Conservation (phyloP, 2,329 filamentous ascomycete genomes). For the Curvularia eragrostidis region DNA sequence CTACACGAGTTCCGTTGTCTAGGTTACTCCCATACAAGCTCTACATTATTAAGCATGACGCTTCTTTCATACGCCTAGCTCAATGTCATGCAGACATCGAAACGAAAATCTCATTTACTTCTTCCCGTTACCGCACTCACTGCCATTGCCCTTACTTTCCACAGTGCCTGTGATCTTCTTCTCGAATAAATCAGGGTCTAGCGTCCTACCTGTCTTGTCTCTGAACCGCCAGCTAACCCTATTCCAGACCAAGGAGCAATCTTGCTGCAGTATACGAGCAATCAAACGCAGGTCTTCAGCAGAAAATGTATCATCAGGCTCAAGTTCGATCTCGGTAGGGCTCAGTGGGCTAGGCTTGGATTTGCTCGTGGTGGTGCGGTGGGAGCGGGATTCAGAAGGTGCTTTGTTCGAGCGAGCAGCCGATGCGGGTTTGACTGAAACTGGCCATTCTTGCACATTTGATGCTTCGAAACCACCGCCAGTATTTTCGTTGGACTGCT, state of each 20-base stretch:
- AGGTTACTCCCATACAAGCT: not conserved
- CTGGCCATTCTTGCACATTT: not conserved
- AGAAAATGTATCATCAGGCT: slow-evolving; percentile 38
- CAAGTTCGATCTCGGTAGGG: slow-evolving; percentile 29
- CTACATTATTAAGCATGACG: not conserved
- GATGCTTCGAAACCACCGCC: not conserved
- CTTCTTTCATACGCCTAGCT: not conserved
- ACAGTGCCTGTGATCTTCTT: slow-evolving; percentile 49
- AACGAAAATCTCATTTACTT: not conserved
- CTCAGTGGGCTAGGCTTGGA: not conserved
- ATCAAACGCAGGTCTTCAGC: slow-evolving; percentile 51
- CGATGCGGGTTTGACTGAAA: slow-evolving; percentile 4
- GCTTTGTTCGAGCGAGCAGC: slow-evolving; percentile 7
- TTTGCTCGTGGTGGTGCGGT: slow-evolving; percentile 2
- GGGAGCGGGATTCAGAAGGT: slow-evolving; percentile 3
- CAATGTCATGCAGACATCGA: not conserved
- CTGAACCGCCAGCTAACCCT: slow-evolving; percentile 57
- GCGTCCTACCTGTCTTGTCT: slow-evolving; percentile 56
- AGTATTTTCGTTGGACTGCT: not conserved
- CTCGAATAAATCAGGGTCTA: slow-evolving; percentile 54
- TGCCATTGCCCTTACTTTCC: slow-evolving; percentile 15
- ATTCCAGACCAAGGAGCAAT: slow-evolving; percentile 55
- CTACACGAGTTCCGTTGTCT: not conserved
- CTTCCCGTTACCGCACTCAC: not conserved
- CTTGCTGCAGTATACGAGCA: slow-evolving; percentile 53